These are phyloP conservation scores for Fusarium aywerte DNA, from an alignment of 2,329 filamentous ascomycete genomes.

Conservation along the genomic window DNA sequence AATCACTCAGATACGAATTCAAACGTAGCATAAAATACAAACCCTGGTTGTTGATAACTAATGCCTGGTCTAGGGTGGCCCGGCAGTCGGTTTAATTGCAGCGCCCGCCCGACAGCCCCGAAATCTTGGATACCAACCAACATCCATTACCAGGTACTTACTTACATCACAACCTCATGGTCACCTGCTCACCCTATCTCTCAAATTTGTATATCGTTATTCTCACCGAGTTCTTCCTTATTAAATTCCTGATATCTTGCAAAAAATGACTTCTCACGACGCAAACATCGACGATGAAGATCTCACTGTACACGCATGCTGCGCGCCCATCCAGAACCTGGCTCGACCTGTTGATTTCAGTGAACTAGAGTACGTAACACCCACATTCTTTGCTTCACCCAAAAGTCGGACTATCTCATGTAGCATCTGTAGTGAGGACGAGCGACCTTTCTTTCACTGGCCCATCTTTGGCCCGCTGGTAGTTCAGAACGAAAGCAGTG, in stretches of 20 bases:
- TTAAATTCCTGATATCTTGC: neutral
- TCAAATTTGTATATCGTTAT: neutral
- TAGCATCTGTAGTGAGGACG: neutral
- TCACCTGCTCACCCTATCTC: slow-evolving; percentile 14
- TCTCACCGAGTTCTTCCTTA: neutral
- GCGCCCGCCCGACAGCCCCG: slow-evolving; percentile 28
- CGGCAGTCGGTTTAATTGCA: slow-evolving; percentile 30
- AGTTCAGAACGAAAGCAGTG: slow-evolving; percentile 78
- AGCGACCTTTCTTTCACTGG: slow-evolving; percentile 44
- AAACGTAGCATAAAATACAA: neutral
- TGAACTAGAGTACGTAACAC: slow-evolving; percentile 51
- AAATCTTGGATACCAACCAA: slow-evolving; percentile 11
- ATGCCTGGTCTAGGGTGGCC: slow-evolving; percentile 12
- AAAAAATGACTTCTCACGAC: slow-evolving; percentile 28
- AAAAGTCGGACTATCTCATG: neutral
- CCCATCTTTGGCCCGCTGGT: slow-evolving; percentile 75
- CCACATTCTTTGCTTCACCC: neutral
- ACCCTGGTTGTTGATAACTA: neutral
- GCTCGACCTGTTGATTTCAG: slow-evolving; percentile 58
- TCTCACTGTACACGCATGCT: slow-evolving; percentile 51
- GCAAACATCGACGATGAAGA: slow-evolving; percentile 49
- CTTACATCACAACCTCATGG: neutral
- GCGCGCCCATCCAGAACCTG: slow-evolving; percentile 54
- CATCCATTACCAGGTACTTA: slow-evolving; percentile 3
- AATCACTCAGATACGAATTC: neutral